Conservation (phyloP, 2,329 filamentous ascomycete species). For the Cercospora brassicicola region DNA sequence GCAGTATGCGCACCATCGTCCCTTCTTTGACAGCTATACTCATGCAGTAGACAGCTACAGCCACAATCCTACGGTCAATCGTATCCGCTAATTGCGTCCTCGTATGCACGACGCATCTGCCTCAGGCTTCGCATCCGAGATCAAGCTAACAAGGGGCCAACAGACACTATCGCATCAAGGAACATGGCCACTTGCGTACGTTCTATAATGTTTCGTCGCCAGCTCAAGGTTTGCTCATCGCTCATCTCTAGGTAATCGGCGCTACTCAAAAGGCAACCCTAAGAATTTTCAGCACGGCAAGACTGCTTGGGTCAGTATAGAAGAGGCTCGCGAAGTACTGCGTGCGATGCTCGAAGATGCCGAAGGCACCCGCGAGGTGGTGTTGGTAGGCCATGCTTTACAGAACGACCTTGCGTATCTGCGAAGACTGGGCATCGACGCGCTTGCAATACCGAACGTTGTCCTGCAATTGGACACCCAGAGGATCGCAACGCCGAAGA, state of each 20-base stretch:
- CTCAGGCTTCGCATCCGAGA: neutral
- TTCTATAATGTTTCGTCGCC: neutral
- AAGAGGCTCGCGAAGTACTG: conserved; percentile 42
- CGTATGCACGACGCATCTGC: neutral
- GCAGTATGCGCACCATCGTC: conserved; percentile 10
- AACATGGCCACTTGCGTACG: conserved; percentile 60
- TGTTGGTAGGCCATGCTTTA: conserved; percentile 83
- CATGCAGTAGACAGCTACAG: neutral
- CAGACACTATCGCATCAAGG: conserved; percentile 71
- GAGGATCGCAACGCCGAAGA: conserved; percentile 66
- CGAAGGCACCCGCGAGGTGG: conserved; percentile 50
- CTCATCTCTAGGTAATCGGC: conserved; percentile 53
- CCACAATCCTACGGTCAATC: neutral
- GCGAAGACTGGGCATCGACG: conserved; percentile 61
- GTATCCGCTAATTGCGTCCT: conserved; percentile 19
- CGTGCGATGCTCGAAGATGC: conserved; percentile 58
- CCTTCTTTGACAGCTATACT: neutral
- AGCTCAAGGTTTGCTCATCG: neutral
- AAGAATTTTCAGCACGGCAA: conserved; percentile 71
- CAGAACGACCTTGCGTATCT: conserved; percentile 69
- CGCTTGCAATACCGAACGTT: conserved; percentile 55
- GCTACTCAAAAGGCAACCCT: conserved; percentile 71
- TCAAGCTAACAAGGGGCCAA: neutral
- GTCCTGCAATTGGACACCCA: conserved; percentile 62
- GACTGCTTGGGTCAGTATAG: conserved; percentile 50